Conservation (phyloP, 331 rosid species). For the Quercus tomentella region DNA sequence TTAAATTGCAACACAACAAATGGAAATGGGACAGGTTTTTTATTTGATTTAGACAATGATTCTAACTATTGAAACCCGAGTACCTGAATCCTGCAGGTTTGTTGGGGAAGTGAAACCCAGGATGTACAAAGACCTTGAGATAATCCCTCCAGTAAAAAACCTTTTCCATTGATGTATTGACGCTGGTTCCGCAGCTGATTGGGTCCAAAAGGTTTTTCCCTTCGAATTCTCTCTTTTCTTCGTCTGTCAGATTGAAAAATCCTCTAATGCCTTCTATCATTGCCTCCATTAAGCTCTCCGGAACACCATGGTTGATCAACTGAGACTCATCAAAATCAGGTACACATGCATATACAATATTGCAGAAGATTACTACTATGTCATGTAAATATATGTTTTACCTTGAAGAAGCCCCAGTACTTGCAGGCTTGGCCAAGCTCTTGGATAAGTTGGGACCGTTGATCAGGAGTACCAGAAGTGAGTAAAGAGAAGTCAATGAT, state of each 20-base stretch:
- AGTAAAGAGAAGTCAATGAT: slow-evolving; percentile 20
- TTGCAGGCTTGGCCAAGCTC: slow-evolving; percentile 21
- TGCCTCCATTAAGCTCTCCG: slow-evolving; percentile 28
- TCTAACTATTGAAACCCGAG: not conserved
- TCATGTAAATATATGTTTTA: not conserved
- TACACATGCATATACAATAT: not conserved
- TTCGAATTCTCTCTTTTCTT: slow-evolving; percentile 59
- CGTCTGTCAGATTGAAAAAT: slow-evolving; percentile 57
- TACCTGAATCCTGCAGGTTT: slow-evolving; percentile 73
- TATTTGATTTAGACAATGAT: too few relatives aligned
- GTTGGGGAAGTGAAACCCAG: slow-evolving; percentile 53
- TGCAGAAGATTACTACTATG: too few relatives aligned
- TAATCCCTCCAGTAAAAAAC: slow-evolving; percentile 75
- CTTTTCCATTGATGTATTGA: slow-evolving; percentile 46
- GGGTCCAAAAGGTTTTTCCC: slow-evolving; percentile 50
- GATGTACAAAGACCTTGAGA: slow-evolving; percentile 55
- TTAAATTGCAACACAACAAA: too few relatives aligned
- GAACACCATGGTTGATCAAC: slow-evolving; percentile 30
- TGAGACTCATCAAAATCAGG: not conserved
- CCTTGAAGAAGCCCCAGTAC: slow-evolving; percentile 19
- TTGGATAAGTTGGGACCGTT: slow-evolving; percentile 5
- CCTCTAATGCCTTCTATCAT: slow-evolving; percentile 27
- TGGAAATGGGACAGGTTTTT: too few relatives aligned
- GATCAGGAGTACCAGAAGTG: slow-evolving; percentile 6
- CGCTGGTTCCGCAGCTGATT: slow-evolving; percentile 68